These are phyloP conservation scores for Rhizopogon vinicolor DNA, from an alignment of 768 basidiomycete species.

Conservation along the genomic window DNA sequence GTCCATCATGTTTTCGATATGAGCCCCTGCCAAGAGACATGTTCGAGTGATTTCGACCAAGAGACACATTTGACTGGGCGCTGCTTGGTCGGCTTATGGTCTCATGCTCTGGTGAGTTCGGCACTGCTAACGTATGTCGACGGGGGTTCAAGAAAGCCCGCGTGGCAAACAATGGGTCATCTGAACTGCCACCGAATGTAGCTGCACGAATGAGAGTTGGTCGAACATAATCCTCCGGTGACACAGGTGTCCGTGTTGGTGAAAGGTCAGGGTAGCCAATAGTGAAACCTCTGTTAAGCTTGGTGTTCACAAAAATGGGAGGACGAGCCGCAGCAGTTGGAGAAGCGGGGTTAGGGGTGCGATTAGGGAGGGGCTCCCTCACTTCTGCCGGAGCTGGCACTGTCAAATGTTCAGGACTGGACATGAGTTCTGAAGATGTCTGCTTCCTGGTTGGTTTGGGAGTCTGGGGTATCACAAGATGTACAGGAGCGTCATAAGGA, in stretches of 20 bases:
- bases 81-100: constrained; percentile 2
- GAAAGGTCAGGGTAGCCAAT: not conserved
- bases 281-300: not conserved
- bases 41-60: constrained; percentile 10
- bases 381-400: not conserved
- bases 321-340: not conserved
- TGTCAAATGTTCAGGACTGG: not conserved
- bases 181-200: constrained; percentile 8
- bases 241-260: constrained; percentile 3
- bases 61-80: constrained; percentile 4
- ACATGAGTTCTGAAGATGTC: not conserved
- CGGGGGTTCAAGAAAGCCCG: constrained; percentile 1
- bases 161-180: constrained; percentile 1
- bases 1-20: constrained; percentile 13
- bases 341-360: not conserved
- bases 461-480: not conserved
- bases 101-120: constrained; percentile 2
- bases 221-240: not conserved
- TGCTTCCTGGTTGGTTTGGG: constrained; percentile 1
- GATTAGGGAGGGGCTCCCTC: not conserved
- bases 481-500: not conserved
- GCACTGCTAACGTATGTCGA: constrained; percentile 8
- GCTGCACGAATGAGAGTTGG: constrained; percentile 5
- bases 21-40: constrained; percentile 7
- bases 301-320: constrained; percentile 1